These are phyloP conservation scores for Aspergillus hortae DNA, from an alignment of 2,329 filamentous ascomycete genomes.

Conservation along the genomic window DNA sequence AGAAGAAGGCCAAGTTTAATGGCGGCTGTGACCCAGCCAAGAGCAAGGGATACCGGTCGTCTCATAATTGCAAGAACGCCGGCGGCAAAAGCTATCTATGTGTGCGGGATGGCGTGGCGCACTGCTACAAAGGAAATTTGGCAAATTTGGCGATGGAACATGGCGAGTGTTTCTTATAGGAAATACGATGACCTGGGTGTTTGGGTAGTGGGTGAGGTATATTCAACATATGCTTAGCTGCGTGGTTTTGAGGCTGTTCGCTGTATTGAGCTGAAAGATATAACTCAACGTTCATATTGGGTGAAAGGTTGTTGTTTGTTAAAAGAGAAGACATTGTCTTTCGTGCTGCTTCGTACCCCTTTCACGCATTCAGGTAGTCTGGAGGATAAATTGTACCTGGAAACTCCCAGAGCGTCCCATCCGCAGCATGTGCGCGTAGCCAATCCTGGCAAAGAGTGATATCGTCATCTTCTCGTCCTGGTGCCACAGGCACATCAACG, in stretches of 20 bases:
- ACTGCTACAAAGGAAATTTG: background rate
- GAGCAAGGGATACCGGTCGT: background rate
- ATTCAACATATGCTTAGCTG: background rate
- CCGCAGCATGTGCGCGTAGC: background rate
- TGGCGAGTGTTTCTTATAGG: slow-evolving; percentile 1
- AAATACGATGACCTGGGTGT: too few species aligned
- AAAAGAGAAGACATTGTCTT: background rate
- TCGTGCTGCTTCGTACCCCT: too few species aligned
- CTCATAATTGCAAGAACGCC: background rate
- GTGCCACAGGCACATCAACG: background rate
- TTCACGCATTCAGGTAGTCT: too few species aligned
- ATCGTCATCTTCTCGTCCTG: background rate
- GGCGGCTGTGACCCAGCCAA: background rate
- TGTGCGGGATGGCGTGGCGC: background rate
- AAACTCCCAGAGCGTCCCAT: background rate
- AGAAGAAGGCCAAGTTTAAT: background rate
- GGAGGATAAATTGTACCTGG: background rate
- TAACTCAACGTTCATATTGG: background rate
- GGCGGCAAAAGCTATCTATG: background rate
- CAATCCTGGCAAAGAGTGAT: slow-evolving; percentile 1
- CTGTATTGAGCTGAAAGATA: background rate
- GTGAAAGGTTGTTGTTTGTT: background rate
- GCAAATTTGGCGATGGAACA: slow-evolving; percentile 1
- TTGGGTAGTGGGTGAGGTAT: background rate
- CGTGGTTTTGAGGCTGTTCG: background rate